Evolutionary conservation across 2,329 filamentous ascomycete genomes (phyloP).

Genomic region (Chaetomiaceae sp.): DNA sequence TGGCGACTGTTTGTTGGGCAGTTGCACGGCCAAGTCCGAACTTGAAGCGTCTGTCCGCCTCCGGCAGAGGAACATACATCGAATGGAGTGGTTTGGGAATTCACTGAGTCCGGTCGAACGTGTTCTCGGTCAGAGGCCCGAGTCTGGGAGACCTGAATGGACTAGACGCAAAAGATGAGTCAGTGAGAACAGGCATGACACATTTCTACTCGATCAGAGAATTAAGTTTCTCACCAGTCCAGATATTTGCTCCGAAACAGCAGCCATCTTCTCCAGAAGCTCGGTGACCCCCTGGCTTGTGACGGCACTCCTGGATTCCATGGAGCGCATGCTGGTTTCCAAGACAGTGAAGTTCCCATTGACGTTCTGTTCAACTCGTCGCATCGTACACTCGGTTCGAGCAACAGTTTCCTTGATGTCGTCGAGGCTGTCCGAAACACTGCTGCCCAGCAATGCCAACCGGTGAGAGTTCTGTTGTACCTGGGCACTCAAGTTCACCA

Average conservation of each 20-base stretch:
- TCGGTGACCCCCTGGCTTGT: background rate
- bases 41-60: background rate
- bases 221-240: background rate
- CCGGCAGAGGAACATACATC: background rate
- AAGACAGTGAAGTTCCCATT: background rate
- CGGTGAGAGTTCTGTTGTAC: background rate
- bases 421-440: background rate
- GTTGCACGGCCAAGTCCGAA: background rate
- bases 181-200: background rate
- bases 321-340: background rate
- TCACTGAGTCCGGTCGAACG: background rate
- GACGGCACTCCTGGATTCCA: background rate
- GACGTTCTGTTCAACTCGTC: background rate
- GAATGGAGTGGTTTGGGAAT: no score
- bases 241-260: background rate
- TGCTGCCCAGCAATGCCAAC: background rate
- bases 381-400: background rate
- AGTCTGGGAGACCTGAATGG: background rate
- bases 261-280: background rate
- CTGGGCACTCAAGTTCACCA: background rate
- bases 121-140: background rate
- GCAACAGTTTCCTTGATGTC: background rate
- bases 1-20: background rate
- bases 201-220: background rate
- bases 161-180: background rate